Evolutionary conservation across 2,329 filamentous ascomycete genomes (phyloP), one percentile per base, ranked within the genome.

Genomic region (Mollisiaceae sp.): DNA sequence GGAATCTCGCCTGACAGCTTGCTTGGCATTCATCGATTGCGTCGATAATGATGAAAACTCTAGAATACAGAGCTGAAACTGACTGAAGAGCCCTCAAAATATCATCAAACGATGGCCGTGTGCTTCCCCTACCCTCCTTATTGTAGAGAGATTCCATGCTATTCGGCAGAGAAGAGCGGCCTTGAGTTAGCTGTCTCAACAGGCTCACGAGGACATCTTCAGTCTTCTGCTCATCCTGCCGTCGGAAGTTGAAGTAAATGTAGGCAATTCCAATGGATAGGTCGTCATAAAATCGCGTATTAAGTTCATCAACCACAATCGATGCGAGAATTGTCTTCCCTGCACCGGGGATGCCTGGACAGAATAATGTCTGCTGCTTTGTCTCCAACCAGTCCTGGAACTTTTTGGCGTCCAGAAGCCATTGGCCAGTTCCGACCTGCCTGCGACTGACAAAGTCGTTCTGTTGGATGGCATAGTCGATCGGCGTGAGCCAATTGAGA

Each of bases 291-390:
- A 75, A 77, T 1, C 32, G 45, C 1, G 32, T 60, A 4, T 18
- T 20, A 1, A 85, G 72, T n/a, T 82, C 11, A 1, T 84, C 75
- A 0, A 84, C 68, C 0, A 82, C 76, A 14, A 79, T 76, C 0
- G 81, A 77, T 0, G 79, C 72, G 0, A 82, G 60, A 6, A 83
- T 81, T 0, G 81, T 84, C 69, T 85, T 85, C 0, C 82, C 81
- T 0, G 81, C 79, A 4, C 82, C 82, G 0, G 81, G 69, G 57
- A 68, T 68, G 18, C 68, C 67, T 58, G 66, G 69, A 58, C 69
- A 71, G 59, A 65, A 70, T 22, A 71, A 45, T 2, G 45, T 69
- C 63, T 70, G 38, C 41, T 67, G 52, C 18, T 59, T n/a, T 6
- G 63, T 60, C 15, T 70, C 24, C 35, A 66, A 2, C 67, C 65